Percentiles rank a stretch among this genome's conserved stretches.
Conservation (phyloP, 768 basidiomycete species). For the Panus rudis region DNA sequence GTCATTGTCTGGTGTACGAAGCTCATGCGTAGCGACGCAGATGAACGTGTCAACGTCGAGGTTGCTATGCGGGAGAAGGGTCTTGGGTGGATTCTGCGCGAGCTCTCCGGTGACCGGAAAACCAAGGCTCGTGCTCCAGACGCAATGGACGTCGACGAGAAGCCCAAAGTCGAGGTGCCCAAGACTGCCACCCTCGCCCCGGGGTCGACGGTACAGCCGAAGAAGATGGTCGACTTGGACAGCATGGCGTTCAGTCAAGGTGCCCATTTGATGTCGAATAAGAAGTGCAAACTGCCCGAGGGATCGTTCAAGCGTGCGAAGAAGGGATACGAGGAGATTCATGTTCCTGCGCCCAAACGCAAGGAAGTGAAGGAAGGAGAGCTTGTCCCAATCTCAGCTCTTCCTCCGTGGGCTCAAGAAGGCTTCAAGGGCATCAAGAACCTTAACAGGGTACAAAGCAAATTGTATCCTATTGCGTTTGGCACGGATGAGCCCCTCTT, state of each 20-base stretch:
- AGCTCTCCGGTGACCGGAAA: constrained; percentile 77
- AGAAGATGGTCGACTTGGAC: constrained; percentile 81
- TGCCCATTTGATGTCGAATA: constrained; percentile 96
- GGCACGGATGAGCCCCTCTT: constrained; percentile 92
- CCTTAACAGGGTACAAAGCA: constrained; percentile 91
- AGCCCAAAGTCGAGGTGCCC: constrained; percentile 45
- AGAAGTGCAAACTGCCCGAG: constrained; percentile 95
- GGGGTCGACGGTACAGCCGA: constrained; percentile 82
- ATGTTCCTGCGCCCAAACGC: constrained; percentile 88
- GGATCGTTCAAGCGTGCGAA: constrained; percentile 95
- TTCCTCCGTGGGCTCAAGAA: constrained; percentile 83
- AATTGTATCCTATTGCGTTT: constrained; percentile 88
- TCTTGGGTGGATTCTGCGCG: constrained; percentile 90
- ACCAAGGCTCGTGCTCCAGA: constrained; percentile 43
- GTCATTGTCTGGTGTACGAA: constrained; percentile 98
- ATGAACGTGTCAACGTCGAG: constrained; percentile 88
- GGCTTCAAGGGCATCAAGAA: constrained; percentile 75
- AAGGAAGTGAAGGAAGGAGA: constrained; percentile 58
- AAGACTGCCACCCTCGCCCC: constrained; percentile 84
- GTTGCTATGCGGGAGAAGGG: constrained; percentile 98
- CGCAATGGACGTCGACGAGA: constrained; percentile 77
- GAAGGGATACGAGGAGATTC: constrained; percentile 98
- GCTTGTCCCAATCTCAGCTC: constrained; percentile 57
- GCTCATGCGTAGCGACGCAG: constrained; percentile 80
- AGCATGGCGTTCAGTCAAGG: constrained; percentile 95